Percentiles rank a stretch among this genome's conserved stretches.
Evolutionary conservation across 495 filamentous ascomycete genomes (phyloP).

Genomic region (Xylaria acuta): DNA sequence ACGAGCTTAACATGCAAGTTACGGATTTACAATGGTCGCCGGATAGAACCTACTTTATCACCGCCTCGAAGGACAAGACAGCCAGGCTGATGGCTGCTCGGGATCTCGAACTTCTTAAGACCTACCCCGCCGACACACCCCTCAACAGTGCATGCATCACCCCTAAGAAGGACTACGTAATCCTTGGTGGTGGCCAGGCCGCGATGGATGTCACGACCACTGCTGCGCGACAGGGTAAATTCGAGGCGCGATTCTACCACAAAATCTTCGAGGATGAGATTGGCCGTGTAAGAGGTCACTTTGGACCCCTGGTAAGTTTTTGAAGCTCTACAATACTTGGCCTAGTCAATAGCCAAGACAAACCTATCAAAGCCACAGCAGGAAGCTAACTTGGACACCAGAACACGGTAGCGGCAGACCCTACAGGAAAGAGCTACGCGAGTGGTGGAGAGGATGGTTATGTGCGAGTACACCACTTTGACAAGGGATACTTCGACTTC

Average conservation of each 20-base stretch:
- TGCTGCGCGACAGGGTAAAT: constrained; percentile 91
- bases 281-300: constrained; percentile 93
- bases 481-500: constrained; percentile 98
- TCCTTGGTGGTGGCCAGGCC: constrained; percentile 96
- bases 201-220: constrained; percentile 99
- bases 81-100: constrained; percentile 81
- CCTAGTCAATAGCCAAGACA: neutral
- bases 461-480: constrained; percentile 97
- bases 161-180: constrained; percentile 93
- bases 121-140: constrained; percentile 90
- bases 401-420: constrained; percentile 82
- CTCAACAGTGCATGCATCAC: constrained; percentile 94
- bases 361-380: neutral
- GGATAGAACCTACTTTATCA: constrained; percentile 97
- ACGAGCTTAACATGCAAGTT: constrained; percentile 83
- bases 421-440: constrained; percentile 87
- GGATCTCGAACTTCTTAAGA: constrained; percentile 90
- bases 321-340: neutral
- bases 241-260: constrained; percentile 99
- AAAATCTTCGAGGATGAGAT: constrained; percentile 99
- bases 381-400: constrained; percentile 21
- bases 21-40: constrained; percentile 93
- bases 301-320: constrained; percentile 84
- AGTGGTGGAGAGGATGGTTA: constrained; percentile 98
- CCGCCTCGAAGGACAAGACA: constrained; percentile 95